Evolutionary conservation across 805 yeast species (phyloP).

Genomic region (Cephaloascus albidus): DNA sequence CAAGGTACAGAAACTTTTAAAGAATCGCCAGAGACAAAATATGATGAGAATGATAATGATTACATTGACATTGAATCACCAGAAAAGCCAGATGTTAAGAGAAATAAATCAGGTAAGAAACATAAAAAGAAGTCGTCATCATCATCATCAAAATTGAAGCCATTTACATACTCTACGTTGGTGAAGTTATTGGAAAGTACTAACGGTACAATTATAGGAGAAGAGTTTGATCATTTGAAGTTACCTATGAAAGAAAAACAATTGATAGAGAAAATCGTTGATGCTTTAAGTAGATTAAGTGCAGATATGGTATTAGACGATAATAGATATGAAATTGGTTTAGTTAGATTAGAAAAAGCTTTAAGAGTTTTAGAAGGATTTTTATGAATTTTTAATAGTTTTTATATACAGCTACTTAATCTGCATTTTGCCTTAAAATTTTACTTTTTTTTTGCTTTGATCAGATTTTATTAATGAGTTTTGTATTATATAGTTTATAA

Average conservation of each 20-base stretch:
- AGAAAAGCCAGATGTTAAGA: neutral
- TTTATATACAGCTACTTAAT: no score
- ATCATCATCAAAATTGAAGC: neutral
- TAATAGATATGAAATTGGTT: conserved; percentile 70
- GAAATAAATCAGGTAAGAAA: neutral
- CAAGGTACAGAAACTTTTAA: neutral
- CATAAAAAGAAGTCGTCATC: neutral
- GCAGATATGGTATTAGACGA: conserved; percentile 88
- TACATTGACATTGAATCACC: neutral
- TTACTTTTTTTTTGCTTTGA: no score
- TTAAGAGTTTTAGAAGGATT: conserved; percentile 82
- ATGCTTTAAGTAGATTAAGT: conserved; percentile 74
- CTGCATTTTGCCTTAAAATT: no score
- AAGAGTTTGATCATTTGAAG: conserved; percentile 65
- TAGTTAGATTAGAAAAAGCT: conserved; percentile 72
- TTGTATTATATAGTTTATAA: no score
- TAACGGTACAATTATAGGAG: conserved; percentile 54
- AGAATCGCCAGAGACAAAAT: neutral
- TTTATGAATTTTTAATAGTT: no score
- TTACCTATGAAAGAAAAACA: conserved; percentile 71
- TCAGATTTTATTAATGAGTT: no score
- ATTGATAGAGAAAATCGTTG: conserved; percentile 77
- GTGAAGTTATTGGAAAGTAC: conserved; percentile 46
- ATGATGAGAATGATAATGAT: neutral
- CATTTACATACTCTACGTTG: conserved; percentile 18